Base-by-base conservation (phyloP, 2,329 filamentous ascomycete genomes). In the Aspergillaceae sp. region DNA sequence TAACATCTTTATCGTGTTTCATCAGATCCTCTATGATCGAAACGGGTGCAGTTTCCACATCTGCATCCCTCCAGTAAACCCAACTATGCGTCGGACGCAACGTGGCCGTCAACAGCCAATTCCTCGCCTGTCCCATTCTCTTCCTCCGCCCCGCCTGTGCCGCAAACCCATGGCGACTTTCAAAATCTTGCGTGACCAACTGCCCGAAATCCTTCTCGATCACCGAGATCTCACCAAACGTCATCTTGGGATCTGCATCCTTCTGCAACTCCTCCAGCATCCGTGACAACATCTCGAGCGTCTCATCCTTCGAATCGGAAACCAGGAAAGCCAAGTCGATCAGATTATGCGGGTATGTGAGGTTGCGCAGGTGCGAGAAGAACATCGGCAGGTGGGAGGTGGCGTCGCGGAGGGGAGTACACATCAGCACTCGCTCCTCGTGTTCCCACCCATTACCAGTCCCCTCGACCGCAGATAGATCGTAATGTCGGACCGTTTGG, bases 161-260 rank as follows among this genome's bases (percentile, higher is more conserved):
- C 29, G 91, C 92, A 63, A 98, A 98, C 27, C 92, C 94, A 67
- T 98, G 92, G 55, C 92, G 84, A 64, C 88, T 95, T 71, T 98
- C 92, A 28, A 97, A 89, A 69, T 98, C 91, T 69, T 98, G 92
- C 53, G 94, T 87, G 49, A 98, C 92, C 65, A 91, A 91, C 66
- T 98, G 92, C 3, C 92, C 92, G 72, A 98, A 98, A 66, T 98
- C 91, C 71, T 98, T 98, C 70, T 97, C 88, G 54, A 98, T 90
- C 49, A 98, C 92, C 0, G 88, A 95, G 48, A 98, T 92, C 71
- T 98, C 92, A 50, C 92, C 92, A 62, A 90, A 98, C 10, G 85
- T 83, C 68, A 90, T 83, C 56, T 82, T 83, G 7, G 84, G 81
- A 56, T 96, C 86, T 26, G 83, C 75, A 50, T 92, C 80, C 27